phyloP scores from a whole-genome alignment of 129 eudicot species.

The Centella asiatica region DNA sequence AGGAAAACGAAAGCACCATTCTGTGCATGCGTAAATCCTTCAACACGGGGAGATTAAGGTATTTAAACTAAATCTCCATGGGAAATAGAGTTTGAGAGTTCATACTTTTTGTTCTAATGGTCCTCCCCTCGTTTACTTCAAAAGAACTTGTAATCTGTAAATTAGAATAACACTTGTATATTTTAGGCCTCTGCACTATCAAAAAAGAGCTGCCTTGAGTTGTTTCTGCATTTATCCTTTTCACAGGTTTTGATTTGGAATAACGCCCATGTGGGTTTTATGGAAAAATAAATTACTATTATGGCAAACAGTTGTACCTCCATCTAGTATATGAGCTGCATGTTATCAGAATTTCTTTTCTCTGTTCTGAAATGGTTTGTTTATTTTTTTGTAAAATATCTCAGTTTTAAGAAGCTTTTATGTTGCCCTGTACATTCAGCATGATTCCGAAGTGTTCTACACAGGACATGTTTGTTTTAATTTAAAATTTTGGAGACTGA shows the following conservation, averaged over 20 bases:
- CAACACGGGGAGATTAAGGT: constrained; percentile 56
- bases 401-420: no score
- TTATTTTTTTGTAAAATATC: no score
- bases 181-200: constrained; percentile 14
- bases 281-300: no score
- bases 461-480: no score
- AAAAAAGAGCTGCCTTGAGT: constrained; percentile 5
- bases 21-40: constrained; percentile 82
- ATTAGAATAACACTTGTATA: constrained; percentile 22
- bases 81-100: constrained; percentile 22
- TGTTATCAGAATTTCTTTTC: no score
- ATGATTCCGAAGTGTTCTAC: no score
- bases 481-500: no score
- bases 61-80: constrained; percentile 11
- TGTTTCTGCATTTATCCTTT: background rate
- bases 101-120: constrained; percentile 5
- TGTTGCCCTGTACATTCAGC: no score
- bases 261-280: background rate
- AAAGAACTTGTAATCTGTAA: constrained; percentile 5
- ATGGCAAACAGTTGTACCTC: no score
- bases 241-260: background rate
- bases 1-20: constrained; percentile 51
- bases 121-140: constrained; percentile 5
- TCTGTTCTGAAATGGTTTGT: no score
- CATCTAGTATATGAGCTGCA: no score